Evolutionary conservation across 2,329 filamentous ascomycete species (phyloP).

Genomic region (Pseudopithomyces chartarum): DNA sequence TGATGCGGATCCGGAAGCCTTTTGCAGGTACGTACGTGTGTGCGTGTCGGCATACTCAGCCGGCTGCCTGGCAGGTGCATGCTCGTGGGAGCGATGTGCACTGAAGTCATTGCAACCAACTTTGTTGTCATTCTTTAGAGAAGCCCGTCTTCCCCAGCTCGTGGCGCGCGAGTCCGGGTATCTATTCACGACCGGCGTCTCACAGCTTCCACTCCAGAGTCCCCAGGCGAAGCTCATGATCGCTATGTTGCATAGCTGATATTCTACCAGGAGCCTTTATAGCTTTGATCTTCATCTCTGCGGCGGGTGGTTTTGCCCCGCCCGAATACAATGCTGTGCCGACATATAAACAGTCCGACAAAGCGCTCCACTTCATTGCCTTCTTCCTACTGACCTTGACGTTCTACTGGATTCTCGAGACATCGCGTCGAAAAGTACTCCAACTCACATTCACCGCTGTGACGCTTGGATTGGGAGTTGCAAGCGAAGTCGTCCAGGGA

Average conservation of each 20-base stretch:
- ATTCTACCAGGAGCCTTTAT: conserved; percentile 51
- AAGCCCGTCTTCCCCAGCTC: too few relatives aligned
- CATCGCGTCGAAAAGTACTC: conserved; percentile 79
- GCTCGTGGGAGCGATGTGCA: neutral
- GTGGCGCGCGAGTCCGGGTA: too few relatives aligned
- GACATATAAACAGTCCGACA: conserved; percentile 76
- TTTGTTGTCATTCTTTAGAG: too few relatives aligned
- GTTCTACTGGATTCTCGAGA: conserved; percentile 98
- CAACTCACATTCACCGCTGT: conserved; percentile 83
- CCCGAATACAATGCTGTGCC: conserved; percentile 51
- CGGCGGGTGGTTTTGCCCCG: conserved; percentile 73
- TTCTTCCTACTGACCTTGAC: conserved; percentile 86
- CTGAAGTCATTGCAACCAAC: too few relatives aligned
- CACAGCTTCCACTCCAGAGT: conserved; percentile 1
- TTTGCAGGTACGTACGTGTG: conserved; percentile 73
- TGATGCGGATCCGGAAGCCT: conserved; percentile 83
- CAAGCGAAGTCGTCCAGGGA: conserved; percentile 76
- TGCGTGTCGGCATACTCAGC: conserved; percentile 17
- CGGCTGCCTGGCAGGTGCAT: conserved; percentile 11
- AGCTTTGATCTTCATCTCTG: conserved; percentile 67
- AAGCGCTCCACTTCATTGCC: conserved; percentile 81
- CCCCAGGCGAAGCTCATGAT: neutral
- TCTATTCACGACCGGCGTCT: neutral
- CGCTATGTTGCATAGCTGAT: conserved; percentile 1
- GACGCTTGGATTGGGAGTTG: conserved; percentile 72